A percentile compares a stretch with the other conserved stretches of the same genome.
Conservation (phyloP, 768 basidiomycete genomes). For the Cystofilobasidium bisporidii region DNA sequence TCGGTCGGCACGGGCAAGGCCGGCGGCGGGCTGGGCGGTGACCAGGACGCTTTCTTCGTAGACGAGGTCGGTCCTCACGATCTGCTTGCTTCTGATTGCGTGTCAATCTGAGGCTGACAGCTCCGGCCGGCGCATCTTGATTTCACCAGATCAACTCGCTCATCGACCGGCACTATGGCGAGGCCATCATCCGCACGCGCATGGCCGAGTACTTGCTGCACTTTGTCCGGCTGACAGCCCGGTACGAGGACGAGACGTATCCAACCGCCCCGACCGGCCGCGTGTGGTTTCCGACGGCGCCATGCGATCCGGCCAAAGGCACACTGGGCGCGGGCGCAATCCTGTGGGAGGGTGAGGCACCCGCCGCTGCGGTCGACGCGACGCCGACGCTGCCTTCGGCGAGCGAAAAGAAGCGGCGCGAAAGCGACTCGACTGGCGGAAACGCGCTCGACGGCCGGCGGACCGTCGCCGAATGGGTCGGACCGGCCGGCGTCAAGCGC, state of each 20-base stretch:
- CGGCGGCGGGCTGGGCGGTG: neutral
- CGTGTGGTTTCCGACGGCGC: conserved; percentile 58
- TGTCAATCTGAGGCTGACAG: neutral
- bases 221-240: conserved; percentile 78
- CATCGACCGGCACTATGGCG: conserved; percentile 86
- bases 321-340: conserved; percentile 40
- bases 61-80: conserved; percentile 9
- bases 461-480: conserved; percentile 19
- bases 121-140: neutral
- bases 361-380: conserved; percentile 41
- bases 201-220: conserved; percentile 81
- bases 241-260: conserved; percentile 73
- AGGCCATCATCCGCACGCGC: conserved; percentile 71
- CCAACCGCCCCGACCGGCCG: conserved; percentile 46
- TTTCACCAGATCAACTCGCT: conserved; percentile 60
- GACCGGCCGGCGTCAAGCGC: conserved; percentile 44
- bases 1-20: conserved; percentile 5
- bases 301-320: conserved; percentile 42
- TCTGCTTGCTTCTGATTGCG: neutral
- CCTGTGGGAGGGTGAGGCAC: conserved; percentile 46
- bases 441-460: neutral
- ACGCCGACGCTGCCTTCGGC: neutral
- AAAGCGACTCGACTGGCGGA: conserved; percentile 8
- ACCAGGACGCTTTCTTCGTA: conserved; percentile 15
- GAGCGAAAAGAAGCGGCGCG: conserved; percentile 8